These are phyloP conservation scores for Anacardium occidentale DNA, from an alignment of 345 rosid species.

Conservation along the genomic window DNA sequence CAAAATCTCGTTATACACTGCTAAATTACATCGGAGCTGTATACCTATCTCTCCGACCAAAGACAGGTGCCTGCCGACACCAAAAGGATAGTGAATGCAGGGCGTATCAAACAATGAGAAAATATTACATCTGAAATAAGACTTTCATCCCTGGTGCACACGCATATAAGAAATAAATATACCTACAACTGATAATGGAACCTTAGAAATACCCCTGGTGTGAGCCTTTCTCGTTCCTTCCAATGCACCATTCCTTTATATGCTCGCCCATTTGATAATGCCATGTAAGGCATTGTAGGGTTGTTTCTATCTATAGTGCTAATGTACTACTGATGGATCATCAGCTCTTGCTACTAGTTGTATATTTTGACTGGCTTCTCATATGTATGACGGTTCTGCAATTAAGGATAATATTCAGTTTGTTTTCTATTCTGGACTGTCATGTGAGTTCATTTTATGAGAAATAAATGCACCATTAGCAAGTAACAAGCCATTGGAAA, in stretches of 20 bases:
- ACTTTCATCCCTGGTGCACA: conserved; percentile 9
- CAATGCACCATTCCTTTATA: conserved; percentile 11
- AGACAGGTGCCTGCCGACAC: conserved; percentile 8
- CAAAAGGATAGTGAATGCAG: neutral
- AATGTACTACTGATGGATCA: conserved; percentile 21
- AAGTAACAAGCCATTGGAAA: neutral
- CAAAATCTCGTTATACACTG: conserved; percentile 48
- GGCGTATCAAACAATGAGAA: neutral
- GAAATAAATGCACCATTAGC: neutral
- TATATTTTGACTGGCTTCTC: conserved; percentile 65
- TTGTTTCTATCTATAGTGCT: conserved; percentile 16
- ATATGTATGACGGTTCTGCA: conserved; percentile 56
- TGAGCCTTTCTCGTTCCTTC: conserved; percentile 17
- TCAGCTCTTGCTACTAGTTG: conserved; percentile 40
- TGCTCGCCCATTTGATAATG: conserved; percentile 8
- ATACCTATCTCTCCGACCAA: conserved; percentile 25
- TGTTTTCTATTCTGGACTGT: neutral
- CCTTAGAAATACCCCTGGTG: conserved; percentile 26
- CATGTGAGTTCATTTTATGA: neutral
- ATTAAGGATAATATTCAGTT: neutral
- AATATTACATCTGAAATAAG: conserved; percentile 11
- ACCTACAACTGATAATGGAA: conserved; percentile 20
- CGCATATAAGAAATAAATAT: conserved; percentile 17
- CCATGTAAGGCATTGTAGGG: conserved; percentile 8
- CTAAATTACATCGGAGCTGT: conserved; percentile 49